Evolutionary conservation across 148 eudicot genomes (phyloP).

Genomic region (Spergularia bocconei): DNA sequence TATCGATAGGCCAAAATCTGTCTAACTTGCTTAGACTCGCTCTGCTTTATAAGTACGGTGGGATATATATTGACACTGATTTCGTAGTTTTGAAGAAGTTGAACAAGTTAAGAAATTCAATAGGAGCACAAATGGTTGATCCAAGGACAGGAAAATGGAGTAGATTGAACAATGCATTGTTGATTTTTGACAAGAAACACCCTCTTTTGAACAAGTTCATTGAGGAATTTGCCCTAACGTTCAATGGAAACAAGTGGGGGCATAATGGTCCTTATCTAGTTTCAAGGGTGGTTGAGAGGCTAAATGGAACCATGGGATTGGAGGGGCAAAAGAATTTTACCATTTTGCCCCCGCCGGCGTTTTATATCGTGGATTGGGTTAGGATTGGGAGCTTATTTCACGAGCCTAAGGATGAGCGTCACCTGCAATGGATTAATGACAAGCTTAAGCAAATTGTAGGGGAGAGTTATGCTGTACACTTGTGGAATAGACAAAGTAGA

Average conservation of each 20-base stretch:
- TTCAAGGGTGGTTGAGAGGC: conserved; percentile 66
- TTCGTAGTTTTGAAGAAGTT: conserved; percentile 61
- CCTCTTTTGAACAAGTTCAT: conserved; percentile 62
- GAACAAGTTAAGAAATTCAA: conserved; percentile 42
- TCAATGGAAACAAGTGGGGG: conserved; percentile 90
- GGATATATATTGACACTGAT: conserved; percentile 79
- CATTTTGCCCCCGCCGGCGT: conserved; percentile 59
- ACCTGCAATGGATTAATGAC: conserved; percentile 41
- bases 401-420: conserved; percentile 39
- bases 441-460: conserved; percentile 46
- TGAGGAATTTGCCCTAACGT: conserved; percentile 70
- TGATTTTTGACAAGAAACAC: conserved; percentile 74
- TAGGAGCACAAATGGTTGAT: conserved; percentile 79
- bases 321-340: conserved; percentile 35
- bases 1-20: conserved; percentile 75
- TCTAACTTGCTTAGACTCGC: conserved; percentile 76
- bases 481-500: conserved; percentile 81
- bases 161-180: conserved; percentile 77
- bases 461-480: conserved; percentile 62
- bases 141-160: conserved; percentile 55
- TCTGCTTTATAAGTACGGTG: conserved; percentile 72
- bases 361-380: conserved; percentile 74
- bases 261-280: conserved; percentile 86
- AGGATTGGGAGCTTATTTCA: conserved; percentile 42
- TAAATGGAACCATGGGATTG: conserved; percentile 15